A percentile compares a stretch with the other conserved stretches of the same genome.
Evolutionary conservation across 352 stramenopile genomes (phyloP).

Genomic region (Pythium utonaiense): DNA sequence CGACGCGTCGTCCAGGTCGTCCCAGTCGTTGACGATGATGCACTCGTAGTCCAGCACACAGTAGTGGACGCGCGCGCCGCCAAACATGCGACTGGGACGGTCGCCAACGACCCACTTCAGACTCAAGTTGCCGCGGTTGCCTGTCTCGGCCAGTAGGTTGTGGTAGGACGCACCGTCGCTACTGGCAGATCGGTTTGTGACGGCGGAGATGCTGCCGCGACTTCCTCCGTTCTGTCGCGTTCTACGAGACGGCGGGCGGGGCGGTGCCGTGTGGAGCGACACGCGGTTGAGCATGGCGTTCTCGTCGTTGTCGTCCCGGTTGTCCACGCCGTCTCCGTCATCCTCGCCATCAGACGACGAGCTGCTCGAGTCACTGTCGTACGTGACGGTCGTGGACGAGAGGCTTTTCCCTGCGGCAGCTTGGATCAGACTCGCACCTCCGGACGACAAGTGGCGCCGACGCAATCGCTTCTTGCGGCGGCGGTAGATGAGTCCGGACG

Average conservation of each 20-base stretch:
- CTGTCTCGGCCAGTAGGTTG: slow-evolving; percentile 33
- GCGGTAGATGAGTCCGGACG: slow-evolving; percentile 50
- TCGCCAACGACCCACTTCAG: slow-evolving; percentile 73
- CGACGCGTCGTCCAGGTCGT: slow-evolving; percentile 30
- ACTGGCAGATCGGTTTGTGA: slow-evolving; percentile 16
- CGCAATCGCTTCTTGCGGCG: slow-evolving; percentile 37
- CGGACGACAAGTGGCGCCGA: slow-evolving; percentile 10
- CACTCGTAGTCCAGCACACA: slow-evolving; percentile 77
- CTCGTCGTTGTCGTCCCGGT: slow-evolving; percentile 7
- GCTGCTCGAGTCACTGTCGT: slow-evolving; percentile 16
- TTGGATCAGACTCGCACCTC: slow-evolving; percentile 9
- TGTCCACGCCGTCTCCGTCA: background rate
- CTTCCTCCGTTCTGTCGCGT: background rate
- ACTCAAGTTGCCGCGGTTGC: slow-evolving; percentile 57
- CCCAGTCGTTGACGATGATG: slow-evolving; percentile 74
- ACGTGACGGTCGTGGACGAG: slow-evolving; percentile 6
- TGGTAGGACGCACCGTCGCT: slow-evolving; percentile 47
- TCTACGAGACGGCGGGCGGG: slow-evolving; percentile 1
- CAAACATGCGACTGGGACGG: slow-evolving; percentile 60
- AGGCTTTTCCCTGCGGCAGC: slow-evolving; percentile 16
- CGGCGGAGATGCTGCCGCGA: slow-evolving; percentile 1
- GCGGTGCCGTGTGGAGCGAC: slow-evolving; percentile 13
- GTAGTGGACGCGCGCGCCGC: slow-evolving; percentile 50
- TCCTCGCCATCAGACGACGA: slow-evolving; percentile 12
- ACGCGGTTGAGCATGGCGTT: slow-evolving; percentile 8